A percentile compares a stretch with the other conserved stretches of the same genome.
Evolutionary conservation across 768 basidiomycete species (phyloP).

Genomic region (Mycena rebaudengoi): DNA sequence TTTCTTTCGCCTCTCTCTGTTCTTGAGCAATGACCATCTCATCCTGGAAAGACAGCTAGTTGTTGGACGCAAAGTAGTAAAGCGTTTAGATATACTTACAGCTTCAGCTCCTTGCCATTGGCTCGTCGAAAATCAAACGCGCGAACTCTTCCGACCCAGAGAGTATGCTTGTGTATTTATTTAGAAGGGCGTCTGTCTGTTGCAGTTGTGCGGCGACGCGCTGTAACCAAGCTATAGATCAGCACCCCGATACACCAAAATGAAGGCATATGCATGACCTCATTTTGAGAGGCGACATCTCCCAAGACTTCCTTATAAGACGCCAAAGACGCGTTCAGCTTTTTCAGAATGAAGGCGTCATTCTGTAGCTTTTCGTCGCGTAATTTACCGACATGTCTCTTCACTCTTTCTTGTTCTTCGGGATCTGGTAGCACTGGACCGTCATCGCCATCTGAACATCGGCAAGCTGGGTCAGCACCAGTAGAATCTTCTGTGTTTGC

Average conservation of each 20-base stretch:
- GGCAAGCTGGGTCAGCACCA: not conserved
- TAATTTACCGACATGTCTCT: conserved; percentile 38
- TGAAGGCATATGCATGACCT: conserved; percentile 49
- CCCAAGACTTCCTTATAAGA: conserved; percentile 73
- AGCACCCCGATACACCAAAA: not conserved
- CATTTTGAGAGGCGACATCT: conserved; percentile 71
- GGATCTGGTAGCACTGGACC: not conserved
- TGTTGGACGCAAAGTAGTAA: not conserved
- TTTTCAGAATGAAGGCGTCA: conserved; percentile 76
- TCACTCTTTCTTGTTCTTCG: conserved; percentile 10
- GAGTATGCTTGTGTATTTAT: conserved; percentile 77
- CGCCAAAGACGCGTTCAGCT: conserved; percentile 76
- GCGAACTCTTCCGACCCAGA: conserved; percentile 75
- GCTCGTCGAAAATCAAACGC: conserved; percentile 77
- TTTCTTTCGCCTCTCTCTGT: conserved; percentile 51
- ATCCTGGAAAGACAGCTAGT: conserved; percentile 54
- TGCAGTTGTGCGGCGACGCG: conserved; percentile 71
- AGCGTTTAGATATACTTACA: conserved; percentile 49
- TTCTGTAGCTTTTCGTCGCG: conserved; percentile 80
- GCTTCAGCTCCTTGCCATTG: conserved; percentile 78
- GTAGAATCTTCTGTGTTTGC: too few species aligned
- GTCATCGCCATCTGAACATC: not conserved
- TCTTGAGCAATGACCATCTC: conserved; percentile 62
- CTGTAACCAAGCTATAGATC: conserved; percentile 43
- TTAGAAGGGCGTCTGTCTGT: conserved; percentile 77